These are phyloP conservation scores for Kodamaea sp. DNA, from an alignment of 1,139 yeast species.

Conservation along the genomic window DNA sequence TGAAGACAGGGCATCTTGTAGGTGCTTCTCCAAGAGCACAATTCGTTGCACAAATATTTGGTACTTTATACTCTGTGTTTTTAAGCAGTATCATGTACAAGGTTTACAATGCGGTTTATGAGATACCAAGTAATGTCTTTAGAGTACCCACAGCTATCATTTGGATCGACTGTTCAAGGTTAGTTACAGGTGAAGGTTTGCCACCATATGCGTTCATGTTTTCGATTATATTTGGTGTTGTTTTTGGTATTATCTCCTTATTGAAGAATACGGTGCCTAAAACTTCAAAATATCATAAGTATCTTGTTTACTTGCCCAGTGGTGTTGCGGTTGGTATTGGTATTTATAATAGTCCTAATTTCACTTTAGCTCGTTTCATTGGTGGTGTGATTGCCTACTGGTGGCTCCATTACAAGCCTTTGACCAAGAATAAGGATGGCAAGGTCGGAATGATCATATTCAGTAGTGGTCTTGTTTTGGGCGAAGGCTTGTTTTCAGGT, in stretches of 20 bases:
- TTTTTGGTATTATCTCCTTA: conserved; percentile 70
- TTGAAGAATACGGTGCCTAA: conserved; percentile 52
- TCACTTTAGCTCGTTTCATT: conserved; percentile 85
- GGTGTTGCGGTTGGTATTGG: conserved; percentile 98
- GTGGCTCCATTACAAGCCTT: conserved; percentile 45
- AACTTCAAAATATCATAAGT: conserved; percentile 34
- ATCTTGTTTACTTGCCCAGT: conserved; percentile 66
- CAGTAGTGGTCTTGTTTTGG: conserved; percentile 88
- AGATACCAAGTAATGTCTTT: conserved; percentile 76
- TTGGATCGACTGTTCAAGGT: conserved; percentile 94
- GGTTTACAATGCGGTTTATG: conserved; percentile 75
- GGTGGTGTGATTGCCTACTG: conserved; percentile 77
- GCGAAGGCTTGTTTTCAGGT: conserved; percentile 88
- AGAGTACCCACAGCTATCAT: conserved; percentile 92
- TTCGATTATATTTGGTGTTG: conserved; percentile 59
- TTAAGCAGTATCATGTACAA: conserved; percentile 79
- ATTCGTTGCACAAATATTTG: conserved; percentile 83
- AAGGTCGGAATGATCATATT: conserved; percentile 75
- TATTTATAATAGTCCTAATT: conserved; percentile 87
- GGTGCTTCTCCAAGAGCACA: conserved; percentile 95
- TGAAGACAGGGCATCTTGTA: conserved; percentile 86
- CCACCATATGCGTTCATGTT: conserved; percentile 75
- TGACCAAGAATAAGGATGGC: conserved; percentile 28
- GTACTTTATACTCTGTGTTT: conserved; percentile 78
- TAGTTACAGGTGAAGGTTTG: conserved; percentile 86